These are phyloP conservation scores for Calonectria ilicicola DNA, from an alignment of 2,329 filamentous ascomycete genomes.

Conservation along the genomic window DNA sequence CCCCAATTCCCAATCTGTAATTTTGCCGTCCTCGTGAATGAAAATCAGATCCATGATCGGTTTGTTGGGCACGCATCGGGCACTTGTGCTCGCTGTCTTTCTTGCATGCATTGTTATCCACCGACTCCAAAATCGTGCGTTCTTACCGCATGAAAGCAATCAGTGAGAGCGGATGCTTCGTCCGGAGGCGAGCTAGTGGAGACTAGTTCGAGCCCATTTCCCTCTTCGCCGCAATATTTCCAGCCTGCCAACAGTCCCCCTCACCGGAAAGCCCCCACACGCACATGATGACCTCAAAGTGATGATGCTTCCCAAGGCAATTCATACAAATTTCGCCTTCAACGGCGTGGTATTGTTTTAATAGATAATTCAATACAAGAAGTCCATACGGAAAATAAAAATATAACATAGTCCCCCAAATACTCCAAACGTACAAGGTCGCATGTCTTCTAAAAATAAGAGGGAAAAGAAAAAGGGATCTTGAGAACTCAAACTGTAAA, in stretches of 20 bases:
- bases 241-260: neutral
- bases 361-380: conserved; percentile 31
- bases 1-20: neutral
- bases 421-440: conserved; percentile 41
- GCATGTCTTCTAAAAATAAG: conserved; percentile 35
- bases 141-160: conserved; percentile 34
- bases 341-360: conserved; percentile 42
- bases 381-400: conserved; percentile 23
- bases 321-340: conserved; percentile 32
- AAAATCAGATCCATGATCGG: neutral
- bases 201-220: conserved; percentile 15
- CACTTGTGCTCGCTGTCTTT: conserved; percentile 32
- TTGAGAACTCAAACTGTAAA: conserved; percentile 39
- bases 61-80: conserved; percentile 39
- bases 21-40: neutral
- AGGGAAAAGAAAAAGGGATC: conserved; percentile 28
- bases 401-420: conserved; percentile 29
- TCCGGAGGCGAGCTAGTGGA: conserved; percentile 5
- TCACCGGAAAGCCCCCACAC: neutral
- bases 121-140: conserved; percentile 27
- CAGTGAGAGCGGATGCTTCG: conserved; percentile 23
- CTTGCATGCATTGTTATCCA: conserved; percentile 29
- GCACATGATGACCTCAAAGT: conserved; percentile 10
- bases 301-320: neutral
- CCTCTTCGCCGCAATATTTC: neutral